phyloP scores from a whole-genome alignment of 495 filamentous ascomycete species.

The Xylaria nigripes region DNA sequence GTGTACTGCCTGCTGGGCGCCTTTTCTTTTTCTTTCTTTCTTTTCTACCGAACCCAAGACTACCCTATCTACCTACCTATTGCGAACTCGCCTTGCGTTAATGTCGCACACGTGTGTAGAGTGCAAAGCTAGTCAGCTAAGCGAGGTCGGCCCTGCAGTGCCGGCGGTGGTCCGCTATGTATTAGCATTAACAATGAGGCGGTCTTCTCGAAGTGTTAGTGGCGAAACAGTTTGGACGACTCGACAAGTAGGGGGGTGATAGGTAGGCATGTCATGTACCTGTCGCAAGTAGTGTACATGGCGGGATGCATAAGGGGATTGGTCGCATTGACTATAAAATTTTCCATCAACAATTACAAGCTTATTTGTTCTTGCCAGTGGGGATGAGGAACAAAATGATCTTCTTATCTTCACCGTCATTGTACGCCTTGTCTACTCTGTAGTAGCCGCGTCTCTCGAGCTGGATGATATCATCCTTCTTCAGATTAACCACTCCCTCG shows the following conservation, averaged over 20 bases:
- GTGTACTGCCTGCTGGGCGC: too few relatives aligned
- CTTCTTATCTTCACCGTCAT: constrained; percentile 42
- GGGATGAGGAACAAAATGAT: constrained; percentile 76
- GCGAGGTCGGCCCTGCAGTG: background rate
- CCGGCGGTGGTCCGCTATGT: too few relatives aligned
- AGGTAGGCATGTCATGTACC: background rate
- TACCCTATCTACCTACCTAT: background rate
- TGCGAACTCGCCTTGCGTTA: background rate
- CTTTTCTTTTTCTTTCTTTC: background rate
- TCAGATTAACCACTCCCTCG: constrained; percentile 64
- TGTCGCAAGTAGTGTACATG: background rate
- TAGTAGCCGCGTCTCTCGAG: constrained; percentile 92
- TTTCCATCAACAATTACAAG: background rate
- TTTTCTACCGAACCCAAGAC: background rate
- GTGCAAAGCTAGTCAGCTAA: background rate
- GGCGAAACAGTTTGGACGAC: too few relatives aligned
- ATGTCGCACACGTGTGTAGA: background rate
- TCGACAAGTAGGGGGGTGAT: background rate
- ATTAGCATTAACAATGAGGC: too few relatives aligned
- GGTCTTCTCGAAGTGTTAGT: too few relatives aligned
- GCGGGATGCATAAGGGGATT: background rate
- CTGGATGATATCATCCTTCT: constrained; percentile 82
- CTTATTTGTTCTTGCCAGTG: constrained; percentile 52
- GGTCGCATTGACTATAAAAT: background rate
- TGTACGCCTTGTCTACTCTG: constrained; percentile 58